Evolutionary conservation across 139 green algal genomes (phyloP).

Genomic region (Trebouxia sp.): DNA sequence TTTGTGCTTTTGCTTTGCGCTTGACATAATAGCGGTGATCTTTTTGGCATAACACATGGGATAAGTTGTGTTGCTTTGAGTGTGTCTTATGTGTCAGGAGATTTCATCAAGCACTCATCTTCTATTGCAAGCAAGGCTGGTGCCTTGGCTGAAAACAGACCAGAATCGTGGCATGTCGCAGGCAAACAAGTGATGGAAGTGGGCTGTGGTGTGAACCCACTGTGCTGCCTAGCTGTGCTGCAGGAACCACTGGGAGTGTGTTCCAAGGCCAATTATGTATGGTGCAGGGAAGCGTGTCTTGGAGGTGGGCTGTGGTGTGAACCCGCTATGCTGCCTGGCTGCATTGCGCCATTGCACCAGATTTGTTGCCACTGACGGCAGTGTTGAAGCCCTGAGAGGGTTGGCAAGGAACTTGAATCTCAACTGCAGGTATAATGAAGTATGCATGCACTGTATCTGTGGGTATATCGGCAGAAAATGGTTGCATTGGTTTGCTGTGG

Average conservation of each 20-base stretch:
- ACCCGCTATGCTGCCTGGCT: slow-evolving; percentile 35
- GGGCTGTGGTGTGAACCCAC: not conserved
- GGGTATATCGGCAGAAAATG: no score
- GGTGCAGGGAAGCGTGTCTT: slow-evolving; percentile 25
- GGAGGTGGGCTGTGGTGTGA: slow-evolving; percentile 44
- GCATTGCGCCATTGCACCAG: slow-evolving; percentile 33
- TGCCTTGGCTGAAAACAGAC: no score
- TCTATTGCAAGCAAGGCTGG: no score
- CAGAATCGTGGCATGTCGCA: no score
- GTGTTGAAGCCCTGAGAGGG: slow-evolving; percentile 19
- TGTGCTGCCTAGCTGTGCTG: not conserved
- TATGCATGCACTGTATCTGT: no score
- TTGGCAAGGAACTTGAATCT: slow-evolving; percentile 37
- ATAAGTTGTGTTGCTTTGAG: no score
- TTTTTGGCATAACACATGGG: no score
- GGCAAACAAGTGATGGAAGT: no score
- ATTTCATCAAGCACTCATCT: no score
- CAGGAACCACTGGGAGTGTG: not conserved
- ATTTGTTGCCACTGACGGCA: slow-evolving; percentile 40
- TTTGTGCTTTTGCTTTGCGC: no score
- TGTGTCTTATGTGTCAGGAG: no score
- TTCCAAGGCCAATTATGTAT: not conserved
- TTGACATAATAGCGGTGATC: no score
- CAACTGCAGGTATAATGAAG: slow-evolving; percentile 36
- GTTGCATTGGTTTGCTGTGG: not conserved